A percentile compares a stretch with the other conserved stretches of the same genome.
phyloP scores from a whole-genome alignment of 208 protist species.

The Leishmania amazonensis region DNA sequence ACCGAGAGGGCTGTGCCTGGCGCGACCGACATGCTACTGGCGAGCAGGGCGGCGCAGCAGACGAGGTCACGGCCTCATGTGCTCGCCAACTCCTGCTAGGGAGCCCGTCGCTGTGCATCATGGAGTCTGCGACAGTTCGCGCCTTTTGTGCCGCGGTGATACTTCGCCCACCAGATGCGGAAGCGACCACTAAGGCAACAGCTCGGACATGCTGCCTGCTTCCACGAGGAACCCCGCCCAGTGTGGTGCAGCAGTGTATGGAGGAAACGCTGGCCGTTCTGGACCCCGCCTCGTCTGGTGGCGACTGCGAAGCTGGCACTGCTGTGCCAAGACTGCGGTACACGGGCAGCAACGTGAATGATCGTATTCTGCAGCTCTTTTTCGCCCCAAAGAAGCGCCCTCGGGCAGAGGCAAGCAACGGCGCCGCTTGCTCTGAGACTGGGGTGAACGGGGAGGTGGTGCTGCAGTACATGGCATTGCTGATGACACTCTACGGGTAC shows the following conservation, averaged over 20 bases:
- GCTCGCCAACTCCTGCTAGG: slow-evolving; percentile 37
- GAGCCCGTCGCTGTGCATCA: slow-evolving; percentile 25
- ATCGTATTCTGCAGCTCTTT: slow-evolving; percentile 39
- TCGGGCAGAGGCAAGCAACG: background rate
- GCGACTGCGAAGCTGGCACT: background rate
- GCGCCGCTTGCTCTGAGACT: background rate
- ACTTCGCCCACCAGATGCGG: background rate
- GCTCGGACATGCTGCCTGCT: slow-evolving; percentile 32
- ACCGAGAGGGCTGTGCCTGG: slow-evolving; percentile 27
- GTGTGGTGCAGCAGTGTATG: slow-evolving; percentile 21
- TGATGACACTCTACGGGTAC: slow-evolving; percentile 42
- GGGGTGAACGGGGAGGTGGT: slow-evolving; percentile 6
- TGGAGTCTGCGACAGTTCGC: slow-evolving; percentile 41
- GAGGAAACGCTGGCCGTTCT: slow-evolving; percentile 8
- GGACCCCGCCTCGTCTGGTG: background rate
- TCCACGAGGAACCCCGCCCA: slow-evolving; percentile 59
- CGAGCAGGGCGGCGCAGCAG: background rate
- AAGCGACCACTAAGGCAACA: background rate
- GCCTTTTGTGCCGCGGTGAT: slow-evolving; percentile 47
- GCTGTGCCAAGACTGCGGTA: slow-evolving; percentile 22
- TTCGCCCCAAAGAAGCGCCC: slow-evolving; percentile 27
- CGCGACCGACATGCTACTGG: background rate
- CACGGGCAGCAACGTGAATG: slow-evolving; percentile 31
- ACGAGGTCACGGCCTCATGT: background rate
- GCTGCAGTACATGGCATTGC: slow-evolving; percentile 26